Evolutionary conservation across 352 stramenopile genomes (phyloP), one percentile per base, ranked within the genome.

Genomic region (Phytophthora citrophthora): DNA sequence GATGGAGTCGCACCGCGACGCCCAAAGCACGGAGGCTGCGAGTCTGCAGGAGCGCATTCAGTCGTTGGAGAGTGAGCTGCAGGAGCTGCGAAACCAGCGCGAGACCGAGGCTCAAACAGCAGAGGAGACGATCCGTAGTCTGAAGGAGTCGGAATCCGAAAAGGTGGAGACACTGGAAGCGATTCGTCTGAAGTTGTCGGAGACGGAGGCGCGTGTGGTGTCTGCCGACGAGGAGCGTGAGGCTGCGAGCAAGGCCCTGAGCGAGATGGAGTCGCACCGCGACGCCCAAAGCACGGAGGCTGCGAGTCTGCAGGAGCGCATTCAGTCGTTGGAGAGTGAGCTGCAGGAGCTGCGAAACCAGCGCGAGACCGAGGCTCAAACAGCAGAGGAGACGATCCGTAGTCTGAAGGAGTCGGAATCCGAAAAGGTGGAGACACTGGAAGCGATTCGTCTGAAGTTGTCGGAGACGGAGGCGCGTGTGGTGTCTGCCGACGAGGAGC

Each of bases 41-140:
- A 29, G 26, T 29, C 26, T 29, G 26, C 26, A 29, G 26, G 26
- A 29, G 26, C 26, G 26, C 26, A 29, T 29, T 29, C 26, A 29
- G 26, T 4, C 26, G 26, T 29, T 29, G 40, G 60, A 70, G 27
- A 52, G 36, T 13, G 67, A 79, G 31, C 53, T 74, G 0, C 48
- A 78, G n/a, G 13, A 66, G 46, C 16, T 74, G 29, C 54, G 61
- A 24, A 58, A 34, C 15, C 59, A 74, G 59, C 61, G 46, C 11
- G 38, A 59, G 39, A 45, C 16, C 32, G 66, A 74, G 29, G 38
- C 54, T 34, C 39, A 58, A 20, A 44, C 60, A 24, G 50, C 59
- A 27, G 55, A 67, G 50, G 38, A 74, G 40, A 70, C 61, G 39
- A 70, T 70, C 29, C 38, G 43, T 12, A 53, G 54, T 20, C 34